Conservation (phyloP, 2,329 filamentous ascomycete genomes). For the Metarhizium rileyi region DNA sequence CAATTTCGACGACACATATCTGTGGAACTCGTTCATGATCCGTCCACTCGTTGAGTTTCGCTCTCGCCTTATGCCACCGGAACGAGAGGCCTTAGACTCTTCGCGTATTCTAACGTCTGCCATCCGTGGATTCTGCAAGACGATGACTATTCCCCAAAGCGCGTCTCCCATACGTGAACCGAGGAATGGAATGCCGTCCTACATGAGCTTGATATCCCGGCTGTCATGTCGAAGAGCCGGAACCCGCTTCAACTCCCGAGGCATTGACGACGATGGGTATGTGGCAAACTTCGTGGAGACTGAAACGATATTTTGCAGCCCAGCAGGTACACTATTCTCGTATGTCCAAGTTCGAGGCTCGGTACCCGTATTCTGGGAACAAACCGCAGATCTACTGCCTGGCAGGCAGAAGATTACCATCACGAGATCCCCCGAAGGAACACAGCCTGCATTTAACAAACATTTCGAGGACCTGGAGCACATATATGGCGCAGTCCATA, state of each 20-base stretch:
- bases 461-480: constrained; percentile 84
- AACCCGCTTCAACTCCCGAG: constrained; percentile 92
- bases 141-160: constrained; percentile 71
- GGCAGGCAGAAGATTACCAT: constrained; percentile 92
- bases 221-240: constrained; percentile 85
- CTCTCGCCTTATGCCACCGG: constrained; percentile 63
- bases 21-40: constrained; percentile 99
- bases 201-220: constrained; percentile 81
- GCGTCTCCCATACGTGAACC: constrained; percentile 59
- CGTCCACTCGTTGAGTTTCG: constrained; percentile 84
- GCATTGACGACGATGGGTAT: constrained; percentile 94
- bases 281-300: constrained; percentile 99
- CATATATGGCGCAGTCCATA: constrained; percentile 81
- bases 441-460: constrained; percentile 89
- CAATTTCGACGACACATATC: constrained; percentile 81
- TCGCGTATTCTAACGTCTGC: constrained; percentile 87
- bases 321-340: constrained; percentile 71
- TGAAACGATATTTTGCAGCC: constrained; percentile 84
- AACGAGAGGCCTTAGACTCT: constrained; percentile 70
- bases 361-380: constrained; percentile 96
- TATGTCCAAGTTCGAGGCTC: constrained; percentile 90
- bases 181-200: constrained; percentile 66
- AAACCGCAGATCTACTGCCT: constrained; percentile 75
- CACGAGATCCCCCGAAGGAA: constrained; percentile 79
- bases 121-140: constrained; percentile 85